Percentiles rank a stretch among this genome's conserved stretches.
Evolutionary conservation across 306 rosid genomes (phyloP).

Genomic region (Sindora glabra): DNA sequence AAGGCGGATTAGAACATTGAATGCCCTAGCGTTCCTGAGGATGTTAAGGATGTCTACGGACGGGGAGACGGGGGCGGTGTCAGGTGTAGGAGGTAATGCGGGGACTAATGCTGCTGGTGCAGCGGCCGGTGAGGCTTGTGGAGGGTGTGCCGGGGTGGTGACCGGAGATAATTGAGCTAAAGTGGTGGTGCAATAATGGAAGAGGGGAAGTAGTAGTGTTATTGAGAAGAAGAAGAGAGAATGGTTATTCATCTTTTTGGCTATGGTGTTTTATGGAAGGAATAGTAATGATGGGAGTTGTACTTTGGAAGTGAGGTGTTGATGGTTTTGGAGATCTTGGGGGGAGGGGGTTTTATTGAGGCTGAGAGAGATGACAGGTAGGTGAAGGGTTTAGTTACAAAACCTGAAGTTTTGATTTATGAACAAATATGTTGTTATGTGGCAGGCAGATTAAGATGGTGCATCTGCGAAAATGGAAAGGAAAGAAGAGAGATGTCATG

Average conservation of each 20-base stretch:
- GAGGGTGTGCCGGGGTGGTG: conserved; percentile 26
- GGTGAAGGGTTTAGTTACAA: conserved; percentile 18
- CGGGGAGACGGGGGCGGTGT: not conserved
- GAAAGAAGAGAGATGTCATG: no score
- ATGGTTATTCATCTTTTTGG: conserved; percentile 7
- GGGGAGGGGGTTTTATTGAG: conserved; percentile 4
- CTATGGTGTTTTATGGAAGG: not conserved
- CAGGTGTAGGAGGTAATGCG: conserved; percentile 15
- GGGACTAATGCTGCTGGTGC: conserved; percentile 18
- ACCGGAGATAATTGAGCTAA: conserved; percentile 21
- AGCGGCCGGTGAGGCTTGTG: conserved; percentile 1
- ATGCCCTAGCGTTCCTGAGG: conserved; percentile 31
- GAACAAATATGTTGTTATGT: conserved; percentile 2
- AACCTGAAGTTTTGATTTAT: conserved; percentile 5
- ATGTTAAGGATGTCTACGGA: conserved; percentile 32
- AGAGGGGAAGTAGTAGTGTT: conserved; percentile 1
- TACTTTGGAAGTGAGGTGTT: not conserved
- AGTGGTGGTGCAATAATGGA: no score
- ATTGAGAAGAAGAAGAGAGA: conserved; percentile 13
- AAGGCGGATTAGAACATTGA: conserved; percentile 41
- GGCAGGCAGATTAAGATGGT: conserved; percentile 17
- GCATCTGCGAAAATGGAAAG: conserved; percentile 17
- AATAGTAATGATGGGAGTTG: not conserved
- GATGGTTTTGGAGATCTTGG: conserved; percentile 13
- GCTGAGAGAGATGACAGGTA: not conserved